A percentile compares a stretch with the other conserved stretches of the same genome.
Evolutionary conservation across 768 basidiomycete species (phyloP).

Genomic region (Suillus decipiens): DNA sequence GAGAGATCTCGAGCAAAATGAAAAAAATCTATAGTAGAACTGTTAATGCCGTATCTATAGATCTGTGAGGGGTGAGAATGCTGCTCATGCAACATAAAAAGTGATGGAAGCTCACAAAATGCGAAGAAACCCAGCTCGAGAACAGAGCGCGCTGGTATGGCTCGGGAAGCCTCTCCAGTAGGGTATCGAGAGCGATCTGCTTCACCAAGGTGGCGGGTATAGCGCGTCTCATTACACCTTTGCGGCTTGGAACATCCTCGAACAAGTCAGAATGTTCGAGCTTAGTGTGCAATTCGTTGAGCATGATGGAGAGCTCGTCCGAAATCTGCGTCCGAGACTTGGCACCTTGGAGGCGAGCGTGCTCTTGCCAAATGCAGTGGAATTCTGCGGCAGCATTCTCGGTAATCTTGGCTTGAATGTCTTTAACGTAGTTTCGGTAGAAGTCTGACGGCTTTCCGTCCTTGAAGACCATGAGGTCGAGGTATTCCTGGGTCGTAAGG

Average conservation of each 20-base stretch:
- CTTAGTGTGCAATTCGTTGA: constrained; percentile 91
- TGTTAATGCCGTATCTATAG: constrained; percentile 89
- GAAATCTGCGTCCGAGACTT: constrained; percentile 90
- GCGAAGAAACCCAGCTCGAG: constrained; percentile 87
- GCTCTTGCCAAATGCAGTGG: constrained; percentile 91
- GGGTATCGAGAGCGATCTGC: constrained; percentile 74
- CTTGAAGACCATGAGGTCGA: constrained; percentile 92
- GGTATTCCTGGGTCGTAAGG: constrained; percentile 86
- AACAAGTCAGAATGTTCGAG: constrained; percentile 89
- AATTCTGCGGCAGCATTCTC: constrained; percentile 93
- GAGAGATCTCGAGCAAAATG: constrained; percentile 80
- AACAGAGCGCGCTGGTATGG: constrained; percentile 86
- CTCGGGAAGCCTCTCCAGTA: constrained; percentile 79
- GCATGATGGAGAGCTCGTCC: constrained; percentile 88
- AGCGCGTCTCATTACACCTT: constrained; percentile 76
- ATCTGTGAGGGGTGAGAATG: constrained; percentile 50
- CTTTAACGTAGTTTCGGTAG: constrained; percentile 90
- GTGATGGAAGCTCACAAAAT: constrained; percentile 59
- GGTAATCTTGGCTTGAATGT: constrained; percentile 87
- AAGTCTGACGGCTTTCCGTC: constrained; percentile 82
- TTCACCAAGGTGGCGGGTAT: constrained; percentile 90
- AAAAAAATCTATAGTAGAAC: constrained; percentile 94
- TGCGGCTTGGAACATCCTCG: constrained; percentile 74
- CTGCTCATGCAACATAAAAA: constrained; percentile 6
- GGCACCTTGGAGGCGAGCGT: constrained; percentile 73